These are phyloP conservation scores for Vitis vinifera DNA, from an alignment of 164 flowering plant genomes.

Conservation along the genomic window ASM3070453v1 NC_081822.1:14230501-14231000, in stretches of 20 bases:
- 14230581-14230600: no score
- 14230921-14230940: constrained; percentile 4
- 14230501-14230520: no score
- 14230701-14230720: background rate
- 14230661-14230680: no score
- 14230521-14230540: no score
- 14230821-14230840: constrained; percentile 44
- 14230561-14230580: no score
- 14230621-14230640: no score
- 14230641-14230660: no score
- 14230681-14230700: background rate
- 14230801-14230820: constrained; percentile 71
- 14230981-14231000: background rate
- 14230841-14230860: constrained; percentile 42
- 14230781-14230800: constrained; percentile 62
- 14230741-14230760: constrained; percentile 80
- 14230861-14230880: constrained; percentile 13
- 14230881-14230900: constrained; percentile 30
- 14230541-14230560: no score
- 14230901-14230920: no score
- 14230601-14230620: no score
- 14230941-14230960: constrained; percentile 9
- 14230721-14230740: constrained; percentile 68
- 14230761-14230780: constrained; percentile 99
- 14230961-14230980: background rate